Evolutionary conservation across 306 rosid species (phyloP).

Genomic region (Dicorynia guianensis): DNA sequence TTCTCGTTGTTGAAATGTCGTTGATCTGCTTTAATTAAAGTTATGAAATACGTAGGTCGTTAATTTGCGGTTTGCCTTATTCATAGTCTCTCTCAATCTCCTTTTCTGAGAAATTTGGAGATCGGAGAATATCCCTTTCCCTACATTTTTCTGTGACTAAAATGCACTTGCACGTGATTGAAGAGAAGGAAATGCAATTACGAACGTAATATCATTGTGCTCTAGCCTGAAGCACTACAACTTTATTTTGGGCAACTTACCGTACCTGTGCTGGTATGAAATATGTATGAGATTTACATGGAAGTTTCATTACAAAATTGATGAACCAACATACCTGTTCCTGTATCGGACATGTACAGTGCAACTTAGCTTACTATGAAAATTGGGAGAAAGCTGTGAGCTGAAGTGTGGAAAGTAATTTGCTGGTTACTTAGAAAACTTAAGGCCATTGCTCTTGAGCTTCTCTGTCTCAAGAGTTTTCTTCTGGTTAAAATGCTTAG

Average conservation of each 20-base stretch:
- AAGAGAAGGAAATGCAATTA: not conserved
- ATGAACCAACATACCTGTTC: too few species aligned
- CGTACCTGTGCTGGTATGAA: too few species aligned
- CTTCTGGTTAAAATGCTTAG: not conserved
- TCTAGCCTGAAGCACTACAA: too few species aligned
- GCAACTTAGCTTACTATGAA: constrained; percentile 1
- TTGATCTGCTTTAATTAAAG: not conserved
- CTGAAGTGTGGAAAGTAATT: not conserved
- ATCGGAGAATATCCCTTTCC: not conserved
- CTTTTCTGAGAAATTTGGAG: not conserved
- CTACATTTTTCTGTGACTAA: not conserved
- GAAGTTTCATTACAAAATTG: too few species aligned
- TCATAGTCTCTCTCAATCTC: not conserved
- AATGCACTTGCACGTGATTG: not conserved
- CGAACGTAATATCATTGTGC: too few species aligned
- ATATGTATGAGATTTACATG: too few species aligned
- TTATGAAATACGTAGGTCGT: not conserved
- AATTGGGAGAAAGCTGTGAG: not conserved
- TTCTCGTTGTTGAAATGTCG: constrained; percentile 6
- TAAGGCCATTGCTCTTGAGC: not conserved
- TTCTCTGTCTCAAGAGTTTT: not conserved
- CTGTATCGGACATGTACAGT: too few species aligned
- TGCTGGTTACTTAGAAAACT: not conserved
- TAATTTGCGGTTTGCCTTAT: not conserved
- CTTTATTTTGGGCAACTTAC: too few species aligned